Conservation (phyloP, 805 yeast genomes). For the Hanseniaspora clermontiae region DNA sequence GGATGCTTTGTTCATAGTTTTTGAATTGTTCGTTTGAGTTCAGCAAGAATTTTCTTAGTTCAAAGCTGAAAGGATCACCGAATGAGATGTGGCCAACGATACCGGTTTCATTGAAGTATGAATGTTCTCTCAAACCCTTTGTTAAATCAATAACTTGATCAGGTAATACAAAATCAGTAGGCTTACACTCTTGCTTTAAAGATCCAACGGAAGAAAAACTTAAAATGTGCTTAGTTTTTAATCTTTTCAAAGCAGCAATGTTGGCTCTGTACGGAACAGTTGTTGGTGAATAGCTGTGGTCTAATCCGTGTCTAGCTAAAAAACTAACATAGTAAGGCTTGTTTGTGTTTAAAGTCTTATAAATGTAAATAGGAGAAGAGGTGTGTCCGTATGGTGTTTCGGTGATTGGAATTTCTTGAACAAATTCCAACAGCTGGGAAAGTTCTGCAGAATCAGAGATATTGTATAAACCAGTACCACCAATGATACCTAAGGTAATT, state of each 20-base stretch:
- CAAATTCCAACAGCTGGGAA: slow-evolving; percentile 44
- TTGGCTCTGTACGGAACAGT: slow-evolving; percentile 90
- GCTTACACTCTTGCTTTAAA: slow-evolving; percentile 72
- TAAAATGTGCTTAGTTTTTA: slow-evolving; percentile 77
- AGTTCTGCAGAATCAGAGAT: slow-evolving; percentile 38
- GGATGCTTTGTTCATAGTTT: slow-evolving; percentile 35
- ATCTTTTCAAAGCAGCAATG: slow-evolving; percentile 81
- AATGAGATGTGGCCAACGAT: slow-evolving; percentile 95
- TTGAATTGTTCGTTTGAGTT: slow-evolving; percentile 40
- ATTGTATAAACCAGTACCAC: slow-evolving; percentile 95
- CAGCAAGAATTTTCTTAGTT: slow-evolving; percentile 51
- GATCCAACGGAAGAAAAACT: slow-evolving; percentile 97
- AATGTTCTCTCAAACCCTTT: slow-evolving; percentile 81
- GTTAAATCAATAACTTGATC: slow-evolving; percentile 95
- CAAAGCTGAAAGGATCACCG: slow-evolving; percentile 88
- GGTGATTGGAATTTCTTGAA: slow-evolving; percentile 59
- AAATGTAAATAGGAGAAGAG: slow-evolving; percentile 82
- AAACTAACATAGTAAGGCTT: slow-evolving; percentile 66
- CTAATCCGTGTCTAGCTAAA: slow-evolving; percentile 84
- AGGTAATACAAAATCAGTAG: slow-evolving; percentile 94
- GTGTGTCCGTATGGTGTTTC: slow-evolving; percentile 98
- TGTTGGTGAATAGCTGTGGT: slow-evolving; percentile 80
- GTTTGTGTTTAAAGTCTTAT: slow-evolving; percentile 39
- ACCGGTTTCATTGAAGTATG: slow-evolving; percentile 75
- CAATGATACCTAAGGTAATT: slow-evolving; percentile 81